These are phyloP conservation scores for Hypomontagnella monticulosa DNA, from an alignment of 495 filamentous ascomycete genomes.

Conservation along the genomic window DNA sequence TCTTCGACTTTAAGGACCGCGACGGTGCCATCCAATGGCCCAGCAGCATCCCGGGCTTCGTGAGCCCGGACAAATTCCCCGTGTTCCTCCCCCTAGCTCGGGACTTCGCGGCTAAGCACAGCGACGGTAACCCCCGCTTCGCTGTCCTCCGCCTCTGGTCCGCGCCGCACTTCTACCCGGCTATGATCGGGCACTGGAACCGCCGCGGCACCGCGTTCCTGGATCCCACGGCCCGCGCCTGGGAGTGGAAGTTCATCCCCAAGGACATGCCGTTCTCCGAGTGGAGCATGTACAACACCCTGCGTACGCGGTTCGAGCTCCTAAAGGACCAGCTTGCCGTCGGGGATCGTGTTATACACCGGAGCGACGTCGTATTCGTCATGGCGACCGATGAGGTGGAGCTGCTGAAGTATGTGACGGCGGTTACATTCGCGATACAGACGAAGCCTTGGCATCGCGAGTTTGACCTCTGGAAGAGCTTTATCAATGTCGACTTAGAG, in stretches of 20 bases:
- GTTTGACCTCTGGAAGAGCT: slow-evolving; percentile 64
- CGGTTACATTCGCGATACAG: slow-evolving; percentile 57
- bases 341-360: slow-evolving; percentile 50
- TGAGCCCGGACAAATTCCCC: slow-evolving; percentile 46
- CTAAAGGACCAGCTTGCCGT: slow-evolving; percentile 43
- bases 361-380: slow-evolving; percentile 55
- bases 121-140: slow-evolving; percentile 44
- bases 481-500: slow-evolving; percentile 58
- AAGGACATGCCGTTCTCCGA: slow-evolving; percentile 60
- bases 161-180: slow-evolving; percentile 60
- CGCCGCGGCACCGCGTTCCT: slow-evolving; percentile 48
- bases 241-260: slow-evolving; percentile 61
- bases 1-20: slow-evolving; percentile 51
- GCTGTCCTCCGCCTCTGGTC: slow-evolving; percentile 60
- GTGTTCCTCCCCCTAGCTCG: slow-evolving; percentile 42
- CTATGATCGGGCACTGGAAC: slow-evolving; percentile 53
- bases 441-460: slow-evolving; percentile 62
- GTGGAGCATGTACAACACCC: slow-evolving; percentile 54
- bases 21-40: slow-evolving; percentile 4
- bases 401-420: slow-evolving; percentile 50
- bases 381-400: slow-evolving; percentile 58
- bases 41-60: slow-evolving; percentile 28
- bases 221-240: slow-evolving; percentile 51
- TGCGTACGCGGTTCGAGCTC: slow-evolving; percentile 44
- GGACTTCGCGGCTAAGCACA: slow-evolving; percentile 44